phyloP scores from a whole-genome alignment of 345 rosid species.

The Camelina laxa region DNA sequence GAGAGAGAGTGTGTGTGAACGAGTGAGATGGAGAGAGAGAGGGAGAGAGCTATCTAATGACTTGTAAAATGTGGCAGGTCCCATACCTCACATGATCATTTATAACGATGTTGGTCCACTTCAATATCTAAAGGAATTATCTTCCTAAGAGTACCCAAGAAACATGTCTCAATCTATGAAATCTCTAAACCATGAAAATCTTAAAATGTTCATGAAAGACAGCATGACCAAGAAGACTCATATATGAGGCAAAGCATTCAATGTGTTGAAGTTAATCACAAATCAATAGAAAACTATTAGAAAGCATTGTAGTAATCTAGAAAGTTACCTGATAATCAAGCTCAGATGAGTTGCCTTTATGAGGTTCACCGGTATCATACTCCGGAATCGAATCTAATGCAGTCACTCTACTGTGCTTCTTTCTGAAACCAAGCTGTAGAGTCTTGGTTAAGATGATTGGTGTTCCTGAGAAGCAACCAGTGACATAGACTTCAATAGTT shows the following conservation, averaged over 20 bases:
- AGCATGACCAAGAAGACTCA: conserved; percentile 26
- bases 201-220: conserved; percentile 19
- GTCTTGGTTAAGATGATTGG: conserved; percentile 85
- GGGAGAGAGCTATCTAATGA: conserved; percentile 18
- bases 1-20: conserved; percentile 15
- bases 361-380: conserved; percentile 55
- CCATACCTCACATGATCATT: conserved; percentile 47
- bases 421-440: conserved; percentile 62
- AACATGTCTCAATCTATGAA: conserved; percentile 34
- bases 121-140: conserved; percentile 22
- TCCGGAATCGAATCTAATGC: conserved; percentile 81
- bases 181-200: conserved; percentile 31
- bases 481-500: conserved; percentile 80
- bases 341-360: conserved; percentile 41
- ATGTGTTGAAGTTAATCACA: background rate
- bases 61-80: conserved; percentile 28
- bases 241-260: conserved; percentile 27
- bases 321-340: conserved; percentile 64
- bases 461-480: conserved; percentile 74
- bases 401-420: conserved; percentile 65
- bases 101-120: conserved; percentile 42
- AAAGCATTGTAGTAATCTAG: conserved; percentile 9
- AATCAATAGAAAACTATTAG: background rate
- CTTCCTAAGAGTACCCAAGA: conserved; percentile 33
- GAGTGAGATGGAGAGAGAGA: background rate